Conservation (phyloP, 2,329 filamentous ascomycete species). For the Venturia effusa region DNA sequence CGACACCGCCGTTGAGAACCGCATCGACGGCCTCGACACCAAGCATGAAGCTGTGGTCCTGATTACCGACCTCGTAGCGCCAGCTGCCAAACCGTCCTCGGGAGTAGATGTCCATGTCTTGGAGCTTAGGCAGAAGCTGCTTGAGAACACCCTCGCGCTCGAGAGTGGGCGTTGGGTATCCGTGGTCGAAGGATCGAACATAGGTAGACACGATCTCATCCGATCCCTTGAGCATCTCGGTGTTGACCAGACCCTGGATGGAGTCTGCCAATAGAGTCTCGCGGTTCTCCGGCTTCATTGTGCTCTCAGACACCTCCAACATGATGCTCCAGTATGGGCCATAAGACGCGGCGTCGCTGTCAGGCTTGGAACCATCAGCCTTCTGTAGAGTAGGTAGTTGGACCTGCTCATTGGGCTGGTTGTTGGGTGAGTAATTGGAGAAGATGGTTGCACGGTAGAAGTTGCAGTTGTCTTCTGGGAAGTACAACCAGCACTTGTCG, state of each 20-base stretch:
- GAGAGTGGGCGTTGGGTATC: constrained; percentile 88
- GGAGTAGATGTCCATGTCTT: constrained; percentile 84
- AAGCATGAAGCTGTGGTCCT: constrained; percentile 97
- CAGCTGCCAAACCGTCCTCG: constrained; percentile 96
- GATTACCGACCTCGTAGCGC: constrained; percentile 95
- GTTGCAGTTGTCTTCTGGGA: constrained; percentile 96
- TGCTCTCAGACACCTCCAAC: constrained; percentile 94
- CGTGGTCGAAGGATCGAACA: constrained; percentile 95
- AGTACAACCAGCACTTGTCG: constrained; percentile 99
- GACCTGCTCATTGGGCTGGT: constrained; percentile 73
- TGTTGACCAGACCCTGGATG: constrained; percentile 96
- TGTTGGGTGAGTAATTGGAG: constrained; percentile 99
- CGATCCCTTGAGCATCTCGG: constrained; percentile 79
- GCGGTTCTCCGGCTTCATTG: constrained; percentile 85
- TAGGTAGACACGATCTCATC: constrained; percentile 98
- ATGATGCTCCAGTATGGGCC: constrained; percentile 99
- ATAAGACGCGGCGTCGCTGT: constrained; percentile 60
- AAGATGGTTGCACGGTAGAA: constrained; percentile 99
- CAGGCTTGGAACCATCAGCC: constrained; percentile 73
- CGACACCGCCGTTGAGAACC: constrained; percentile 78
- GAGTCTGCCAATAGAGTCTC: constrained; percentile 77
- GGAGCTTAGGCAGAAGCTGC: constrained; percentile 83
- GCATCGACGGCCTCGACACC: constrained; percentile 88
- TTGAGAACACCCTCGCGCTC: constrained; percentile 93
- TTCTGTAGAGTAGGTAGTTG: constrained; percentile 82